phyloP scores from a whole-genome alignment of 108 stramenopile species.

The Aurantiochytrium sp. region DNA sequence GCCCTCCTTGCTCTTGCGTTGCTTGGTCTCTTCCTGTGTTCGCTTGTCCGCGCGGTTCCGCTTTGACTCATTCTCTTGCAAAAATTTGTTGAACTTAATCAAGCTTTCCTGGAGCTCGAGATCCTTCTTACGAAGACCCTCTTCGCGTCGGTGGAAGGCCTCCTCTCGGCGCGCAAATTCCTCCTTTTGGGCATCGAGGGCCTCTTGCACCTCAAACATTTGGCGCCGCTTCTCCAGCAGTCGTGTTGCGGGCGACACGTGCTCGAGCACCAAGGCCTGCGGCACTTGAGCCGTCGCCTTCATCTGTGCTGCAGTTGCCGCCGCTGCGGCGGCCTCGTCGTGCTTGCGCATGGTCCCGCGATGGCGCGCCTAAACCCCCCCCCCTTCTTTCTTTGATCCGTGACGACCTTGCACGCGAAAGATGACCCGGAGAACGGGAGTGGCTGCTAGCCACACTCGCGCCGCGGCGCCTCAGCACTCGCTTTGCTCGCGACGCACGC shows the following conservation, averaged over 20 bases:
- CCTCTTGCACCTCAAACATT: slow-evolving; percentile 62
- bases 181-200: slow-evolving; percentile 57
- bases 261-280: slow-evolving; percentile 29
- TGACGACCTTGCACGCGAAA: no score
- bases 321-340: background rate
- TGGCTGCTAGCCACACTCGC: no score
- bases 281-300: background rate
- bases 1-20: slow-evolving; percentile 22
- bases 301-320: background rate
- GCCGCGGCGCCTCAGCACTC: no score
- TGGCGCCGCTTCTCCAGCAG: slow-evolving; percentile 57
- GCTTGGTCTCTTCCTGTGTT: slow-evolving; percentile 47
- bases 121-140: slow-evolving; percentile 48
- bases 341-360: background rate
- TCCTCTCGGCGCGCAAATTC: slow-evolving; percentile 47
- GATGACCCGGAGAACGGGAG: no score
- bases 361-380: no score
- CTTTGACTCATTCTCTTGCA: slow-evolving; percentile 56
- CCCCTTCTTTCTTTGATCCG: no score
- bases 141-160: slow-evolving; percentile 53
- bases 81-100: slow-evolving; percentile 58
- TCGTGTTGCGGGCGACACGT: slow-evolving; percentile 52
- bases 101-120: slow-evolving; percentile 56
- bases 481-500: no score
- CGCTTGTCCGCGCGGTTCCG: slow-evolving; percentile 49